Base-by-base conservation (phyloP, 2,329 filamentous ascomycete species). In the Hypoxylon sp. region DNA sequence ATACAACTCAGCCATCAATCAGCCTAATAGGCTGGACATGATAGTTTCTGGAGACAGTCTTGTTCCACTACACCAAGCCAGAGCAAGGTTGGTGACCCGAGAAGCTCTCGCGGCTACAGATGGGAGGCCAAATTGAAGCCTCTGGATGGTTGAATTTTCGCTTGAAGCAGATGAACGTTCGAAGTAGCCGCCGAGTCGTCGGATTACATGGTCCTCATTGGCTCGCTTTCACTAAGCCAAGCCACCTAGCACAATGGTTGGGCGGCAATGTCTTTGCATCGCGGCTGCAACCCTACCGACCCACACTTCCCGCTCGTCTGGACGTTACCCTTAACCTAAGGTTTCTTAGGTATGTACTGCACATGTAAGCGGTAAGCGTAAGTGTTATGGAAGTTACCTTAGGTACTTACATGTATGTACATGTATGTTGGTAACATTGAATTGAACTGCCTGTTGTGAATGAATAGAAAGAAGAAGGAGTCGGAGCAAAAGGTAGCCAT, bases 121-220 rank as follows among this genome's bases (percentile, higher is more conserved):
- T 70, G 74, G 75, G 71, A 75, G 72, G 72, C 67, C 53, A 65
- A 70, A 71, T 67, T 59, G 51, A 61, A 56, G 74, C 67, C 59
- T 68, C 69, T 77, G 72, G 73, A 61, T 77, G 73, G 75, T 75
- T 57, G 64, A 67, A 62, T 67, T 57, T 61, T 64, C 57, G 62
- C 58, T 72, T 70, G 73, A 74, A 22, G 72, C 71, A 75, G 72
- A 73, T 73, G 72, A 73, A 67, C 51, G 75, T 76, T 74, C 72
- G 75, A 76, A 66, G 70, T 78, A 78, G 75, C 72, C 76, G 76
- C 76, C 74, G 65, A 70, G 57, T 62, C 57, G 56, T 44, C 48
- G 60, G 13, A 64, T 62, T 46, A 44, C 22, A 63, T 56, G 8
- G 26, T 17, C 54, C 54, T 66, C 44, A 78, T 77, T 78, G 76